Conservation (phyloP, 805 yeast genomes). For the Candida takata region DNA sequence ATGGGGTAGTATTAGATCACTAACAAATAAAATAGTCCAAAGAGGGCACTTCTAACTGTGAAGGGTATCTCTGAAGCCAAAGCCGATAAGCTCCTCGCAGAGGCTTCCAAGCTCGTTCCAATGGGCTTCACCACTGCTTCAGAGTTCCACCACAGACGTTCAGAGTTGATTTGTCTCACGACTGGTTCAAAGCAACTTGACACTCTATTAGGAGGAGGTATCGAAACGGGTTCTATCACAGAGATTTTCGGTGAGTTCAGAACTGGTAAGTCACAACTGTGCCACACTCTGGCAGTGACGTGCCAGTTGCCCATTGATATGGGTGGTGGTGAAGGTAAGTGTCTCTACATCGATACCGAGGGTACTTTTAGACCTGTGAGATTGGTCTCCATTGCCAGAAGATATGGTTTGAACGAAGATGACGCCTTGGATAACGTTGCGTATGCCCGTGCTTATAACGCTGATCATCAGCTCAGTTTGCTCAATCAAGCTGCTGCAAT, state of each 20-base stretch:
- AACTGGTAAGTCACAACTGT: constrained; percentile 94
- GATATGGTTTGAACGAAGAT: constrained; percentile 87
- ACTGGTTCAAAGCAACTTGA: constrained; percentile 95
- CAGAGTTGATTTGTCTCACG: constrained; percentile 86
- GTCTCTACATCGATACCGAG: constrained; percentile 92
- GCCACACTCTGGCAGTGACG: constrained; percentile 94
- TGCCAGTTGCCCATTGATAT: constrained; percentile 93
- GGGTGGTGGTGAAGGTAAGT: constrained; percentile 99
- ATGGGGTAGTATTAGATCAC: too few species aligned
- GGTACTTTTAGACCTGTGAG: constrained; percentile 95
- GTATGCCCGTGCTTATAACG: constrained; percentile 94
- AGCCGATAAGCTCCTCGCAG: constrained; percentile 76
- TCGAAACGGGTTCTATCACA: constrained; percentile 95
- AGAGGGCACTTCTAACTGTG: constrained; percentile 64
- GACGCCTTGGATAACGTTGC: constrained; percentile 97
- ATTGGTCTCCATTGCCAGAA: constrained; percentile 78
- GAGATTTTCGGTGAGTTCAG: constrained; percentile 96
- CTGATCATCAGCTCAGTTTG: constrained; percentile 88
- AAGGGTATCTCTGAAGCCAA: constrained; percentile 95
- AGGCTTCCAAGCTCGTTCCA: constrained; percentile 83
- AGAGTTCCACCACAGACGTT: constrained; percentile 83
- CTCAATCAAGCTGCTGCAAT: constrained; percentile 86
- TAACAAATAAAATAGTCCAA: constrained; percentile 41
- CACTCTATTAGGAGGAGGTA: constrained; percentile 90
- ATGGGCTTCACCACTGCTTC: constrained; percentile 97